phyloP scores from a whole-genome alignment of 106 monocot genomes.

The Xerophyta viscosa region DNA sequence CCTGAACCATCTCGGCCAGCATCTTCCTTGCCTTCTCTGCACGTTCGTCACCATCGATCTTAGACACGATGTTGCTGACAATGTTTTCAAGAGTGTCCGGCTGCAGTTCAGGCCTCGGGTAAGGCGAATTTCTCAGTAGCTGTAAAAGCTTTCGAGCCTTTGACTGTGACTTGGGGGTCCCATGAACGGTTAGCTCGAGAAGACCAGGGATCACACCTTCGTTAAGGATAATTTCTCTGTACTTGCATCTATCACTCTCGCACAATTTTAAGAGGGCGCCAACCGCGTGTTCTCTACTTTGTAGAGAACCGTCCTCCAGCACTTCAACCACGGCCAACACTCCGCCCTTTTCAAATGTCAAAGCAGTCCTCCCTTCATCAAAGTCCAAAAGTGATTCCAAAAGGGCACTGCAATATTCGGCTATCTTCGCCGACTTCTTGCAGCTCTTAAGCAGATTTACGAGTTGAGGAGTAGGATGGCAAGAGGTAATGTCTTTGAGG shows the following conservation, averaged over 20 bases:
- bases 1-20: slow-evolving; percentile 69
- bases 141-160: slow-evolving; percentile 37
- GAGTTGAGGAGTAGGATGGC: slow-evolving; percentile 44
- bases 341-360: slow-evolving; percentile 49
- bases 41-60: slow-evolving; percentile 38
- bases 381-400: slow-evolving; percentile 48
- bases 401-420: slow-evolving; percentile 68
- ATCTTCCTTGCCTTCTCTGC: slow-evolving; percentile 55
- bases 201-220: slow-evolving; percentile 75
- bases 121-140: slow-evolving; percentile 34
- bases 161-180: slow-evolving; percentile 29
- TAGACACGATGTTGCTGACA: slow-evolving; percentile 37
- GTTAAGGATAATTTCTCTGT: slow-evolving; percentile 46
- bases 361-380: slow-evolving; percentile 33
- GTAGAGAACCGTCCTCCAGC: slow-evolving; percentile 57
- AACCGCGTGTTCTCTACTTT: slow-evolving; percentile 36
- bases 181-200: slow-evolving; percentile 67
- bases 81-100: slow-evolving; percentile 37
- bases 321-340: slow-evolving; percentile 79
- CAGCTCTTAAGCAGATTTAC: slow-evolving; percentile 37
- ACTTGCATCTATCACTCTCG: slow-evolving; percentile 34
- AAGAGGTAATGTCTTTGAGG: slow-evolving; percentile 30
- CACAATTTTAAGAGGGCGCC: slow-evolving; percentile 42
- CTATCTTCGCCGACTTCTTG: slow-evolving; percentile 61
- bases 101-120: slow-evolving; percentile 17